Conservation (phyloP, 352 stramenopile species). For the Peronospora destructor region DNA sequence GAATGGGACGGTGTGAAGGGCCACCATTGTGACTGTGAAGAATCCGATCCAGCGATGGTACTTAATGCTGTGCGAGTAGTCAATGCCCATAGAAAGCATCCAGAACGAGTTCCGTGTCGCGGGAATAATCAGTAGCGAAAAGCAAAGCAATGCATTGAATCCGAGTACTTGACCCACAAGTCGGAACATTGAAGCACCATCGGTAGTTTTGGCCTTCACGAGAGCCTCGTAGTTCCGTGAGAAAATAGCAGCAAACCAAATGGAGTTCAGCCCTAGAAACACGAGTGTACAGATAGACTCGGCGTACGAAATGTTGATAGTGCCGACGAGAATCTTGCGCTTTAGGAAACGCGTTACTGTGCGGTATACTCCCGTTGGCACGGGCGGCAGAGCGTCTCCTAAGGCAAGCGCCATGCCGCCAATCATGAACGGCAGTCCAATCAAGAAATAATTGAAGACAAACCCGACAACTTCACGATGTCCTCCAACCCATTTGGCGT, state of each 20-base stretch:
- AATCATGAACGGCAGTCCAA: conserved; percentile 69
- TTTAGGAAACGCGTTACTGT: conserved; percentile 76
- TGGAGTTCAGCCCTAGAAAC: conserved; percentile 69
- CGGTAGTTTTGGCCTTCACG: conserved; percentile 39
- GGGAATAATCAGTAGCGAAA: conserved; percentile 54
- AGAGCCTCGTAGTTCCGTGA: conserved; percentile 53
- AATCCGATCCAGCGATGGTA: conserved; percentile 84
- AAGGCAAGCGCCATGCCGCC: conserved; percentile 56
- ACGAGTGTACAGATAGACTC: conserved; percentile 60
- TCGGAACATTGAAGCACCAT: conserved; percentile 37
- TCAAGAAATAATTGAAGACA: conserved; percentile 58
- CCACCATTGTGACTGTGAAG: conserved; percentile 57
- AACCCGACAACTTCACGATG: conserved; percentile 74
- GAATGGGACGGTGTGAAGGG: conserved; percentile 62
- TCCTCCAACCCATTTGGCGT: conserved; percentile 57
- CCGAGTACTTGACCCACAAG: conserved; percentile 57
- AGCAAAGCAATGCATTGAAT: conserved; percentile 71
- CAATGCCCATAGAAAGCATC: conserved; percentile 77
- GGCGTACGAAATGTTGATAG: conserved; percentile 73
- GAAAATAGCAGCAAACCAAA: conserved; percentile 79
- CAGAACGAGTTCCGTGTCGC: conserved; percentile 75
- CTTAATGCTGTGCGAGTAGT: conserved; percentile 84
- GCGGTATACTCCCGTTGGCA: conserved; percentile 61
- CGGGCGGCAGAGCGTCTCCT: conserved; percentile 60
- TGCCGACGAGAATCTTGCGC: conserved; percentile 64